phyloP scores from a whole-genome alignment of 2,329 filamentous ascomycete species.

The Orbilia blumenaviensis region DNA sequence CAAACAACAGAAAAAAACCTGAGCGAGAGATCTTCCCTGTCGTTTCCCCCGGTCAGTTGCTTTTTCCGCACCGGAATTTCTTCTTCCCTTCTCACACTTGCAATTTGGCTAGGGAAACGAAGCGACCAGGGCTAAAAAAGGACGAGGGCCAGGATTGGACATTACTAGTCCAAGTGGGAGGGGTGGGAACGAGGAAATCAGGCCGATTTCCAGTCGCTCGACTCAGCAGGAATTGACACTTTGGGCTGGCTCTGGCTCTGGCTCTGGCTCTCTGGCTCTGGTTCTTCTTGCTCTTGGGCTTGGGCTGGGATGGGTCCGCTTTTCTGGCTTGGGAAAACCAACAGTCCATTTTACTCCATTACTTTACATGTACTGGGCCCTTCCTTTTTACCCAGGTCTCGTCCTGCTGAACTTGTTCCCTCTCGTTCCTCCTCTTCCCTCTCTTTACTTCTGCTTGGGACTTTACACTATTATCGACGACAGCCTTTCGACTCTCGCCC shows the following conservation, averaged over 20 bases:
- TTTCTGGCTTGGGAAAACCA: conserved; percentile 39
- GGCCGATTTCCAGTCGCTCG: conserved; percentile 30
- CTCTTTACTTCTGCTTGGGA: conserved; percentile 15
- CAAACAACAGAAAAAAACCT: not conserved
- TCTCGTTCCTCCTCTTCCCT: conserved; percentile 3
- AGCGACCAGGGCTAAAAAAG: conserved; percentile 24
- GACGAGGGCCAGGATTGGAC: conserved; percentile 34
- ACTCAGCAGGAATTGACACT: conserved; percentile 32
- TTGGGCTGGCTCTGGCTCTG: no score
- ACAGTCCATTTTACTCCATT: no score
- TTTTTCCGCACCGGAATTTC: conserved; percentile 7
- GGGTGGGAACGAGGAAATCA: conserved; percentile 31
- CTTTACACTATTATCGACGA: conserved; percentile 28
- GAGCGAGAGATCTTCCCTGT: conserved; percentile 4
- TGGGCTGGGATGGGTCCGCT: conserved; percentile 41
- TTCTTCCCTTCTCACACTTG: conserved; percentile 5
- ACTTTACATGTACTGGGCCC: no score
- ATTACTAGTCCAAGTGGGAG: conserved; percentile 28
- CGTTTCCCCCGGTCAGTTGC: not conserved
- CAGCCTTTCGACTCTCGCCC: conserved; percentile 42
- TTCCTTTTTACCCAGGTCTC: conserved; percentile 43
- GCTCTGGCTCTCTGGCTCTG: no score
- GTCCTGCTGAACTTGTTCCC: conserved; percentile 21
- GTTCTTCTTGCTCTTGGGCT: no score
- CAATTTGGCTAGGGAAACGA: conserved; percentile 20